phyloP scores from a whole-genome alignment of 176 grass and related monocot species.

The Oryza meyeriana region DNA sequence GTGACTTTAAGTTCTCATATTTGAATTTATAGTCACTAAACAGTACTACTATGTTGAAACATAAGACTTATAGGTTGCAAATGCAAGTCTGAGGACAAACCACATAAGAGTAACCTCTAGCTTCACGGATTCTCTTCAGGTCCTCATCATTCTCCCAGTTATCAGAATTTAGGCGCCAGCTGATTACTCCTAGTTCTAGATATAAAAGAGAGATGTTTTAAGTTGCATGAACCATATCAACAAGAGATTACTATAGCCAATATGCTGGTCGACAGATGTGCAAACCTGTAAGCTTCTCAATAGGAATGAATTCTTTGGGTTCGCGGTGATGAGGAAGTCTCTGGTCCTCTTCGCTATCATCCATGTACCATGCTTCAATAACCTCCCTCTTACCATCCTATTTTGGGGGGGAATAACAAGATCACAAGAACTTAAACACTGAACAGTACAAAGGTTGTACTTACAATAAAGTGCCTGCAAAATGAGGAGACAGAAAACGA shows the following conservation, averaged over 20 bases:
- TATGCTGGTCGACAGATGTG: not conserved
- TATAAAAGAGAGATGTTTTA: constrained; percentile 1
- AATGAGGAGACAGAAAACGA: not conserved
- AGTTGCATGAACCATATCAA: not conserved
- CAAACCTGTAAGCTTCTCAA: constrained; percentile 68
- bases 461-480: not conserved
- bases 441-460: not conserved
- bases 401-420: not conserved
- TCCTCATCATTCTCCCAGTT: constrained; percentile 77
- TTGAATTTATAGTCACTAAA: not conserved
- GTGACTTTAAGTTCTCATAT: not conserved
- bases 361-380: constrained; percentile 87
- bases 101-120: constrained; percentile 74
- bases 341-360: constrained; percentile 77
- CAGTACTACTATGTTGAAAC: not conserved
- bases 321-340: constrained; percentile 75
- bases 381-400: constrained; percentile 76
- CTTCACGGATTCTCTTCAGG: constrained; percentile 86
- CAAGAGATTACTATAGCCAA: not conserved
- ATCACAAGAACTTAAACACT: not conserved
- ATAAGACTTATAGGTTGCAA: not conserved
- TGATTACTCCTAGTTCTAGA: constrained; percentile 73
- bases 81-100: constrained; percentile 29
- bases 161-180: constrained; percentile 61
- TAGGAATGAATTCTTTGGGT: constrained; percentile 71